Evolutionary conservation across 257 asterid species (phyloP), one percentile per base, ranked within the genome.

Genomic region (Capsicum chinense): DNA sequence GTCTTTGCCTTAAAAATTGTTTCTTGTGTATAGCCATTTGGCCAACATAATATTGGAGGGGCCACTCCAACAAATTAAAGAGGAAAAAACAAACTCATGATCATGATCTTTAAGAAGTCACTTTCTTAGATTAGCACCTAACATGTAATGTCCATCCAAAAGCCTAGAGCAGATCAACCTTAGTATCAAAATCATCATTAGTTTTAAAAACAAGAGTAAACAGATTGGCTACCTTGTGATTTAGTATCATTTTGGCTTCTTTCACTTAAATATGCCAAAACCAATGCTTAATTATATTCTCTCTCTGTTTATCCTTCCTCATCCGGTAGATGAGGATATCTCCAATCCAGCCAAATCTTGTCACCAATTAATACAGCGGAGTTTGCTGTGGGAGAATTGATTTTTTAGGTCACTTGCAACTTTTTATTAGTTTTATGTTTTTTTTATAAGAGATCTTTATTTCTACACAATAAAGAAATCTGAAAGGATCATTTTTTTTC

Each of bases 91-190:
- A 50, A 74, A 74, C 47, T 50, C 81, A 50, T 48, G 7, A 39
- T 50, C 81, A 50, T 48, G 7, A 39, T 50, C 58, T 74, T 19
- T 73, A 19, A 73, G 19, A 19, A 48, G 60, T 73, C 63, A 13
- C 47, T 76, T 76, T 52, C 62, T 76, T 76, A 13, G 48, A 37
- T 76, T 26, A 52, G 48, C 63, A 54, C 26, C 63, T 76, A 76
- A 76, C 81, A 76, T 76, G 81, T 26, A 76, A 7, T 76, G 63
- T 76, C 81, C 19, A 76, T 76, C 81, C 42, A 76, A 76, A 14
- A 13, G 81, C 62, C 62, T 7, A 56, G 3, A 26, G 44, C 19
- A 74, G 19, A 26, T 50, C 80, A 13, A 52, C 63, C 3, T 52
- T 76, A 52, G 81, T 33, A 76, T 52, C 63, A 52, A 52, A 76